Evolutionary conservation across 2,329 filamentous ascomycete genomes (phyloP).

Genomic region (Alternaria arborescens): DNA sequence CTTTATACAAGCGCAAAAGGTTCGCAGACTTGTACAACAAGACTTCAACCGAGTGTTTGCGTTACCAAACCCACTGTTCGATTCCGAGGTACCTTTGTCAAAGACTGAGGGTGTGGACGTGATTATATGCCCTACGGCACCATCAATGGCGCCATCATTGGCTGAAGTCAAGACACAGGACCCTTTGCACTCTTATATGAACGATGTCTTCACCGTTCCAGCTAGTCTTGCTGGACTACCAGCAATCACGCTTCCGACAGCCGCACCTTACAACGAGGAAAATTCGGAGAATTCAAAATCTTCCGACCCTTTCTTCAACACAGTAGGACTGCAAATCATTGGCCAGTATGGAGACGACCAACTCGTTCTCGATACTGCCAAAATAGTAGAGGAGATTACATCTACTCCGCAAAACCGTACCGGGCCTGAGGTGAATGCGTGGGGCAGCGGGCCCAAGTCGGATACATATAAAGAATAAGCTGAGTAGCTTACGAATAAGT

Average conservation of each 20-base stretch:
- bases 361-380: constrained; percentile 67
- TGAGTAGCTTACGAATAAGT: neutral
- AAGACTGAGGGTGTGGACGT: constrained; percentile 78
- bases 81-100: constrained; percentile 30
- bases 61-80: constrained; percentile 71
- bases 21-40: constrained; percentile 80
- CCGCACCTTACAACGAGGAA: constrained; percentile 41
- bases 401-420: constrained; percentile 8
- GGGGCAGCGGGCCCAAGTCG: constrained; percentile 15
- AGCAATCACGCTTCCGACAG: constrained; percentile 81
- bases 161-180: constrained; percentile 64
- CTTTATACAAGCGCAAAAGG: constrained; percentile 90
- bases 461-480: neutral
- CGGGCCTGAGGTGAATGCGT: constrained; percentile 22
- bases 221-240: constrained; percentile 92
- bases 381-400: constrained; percentile 32
- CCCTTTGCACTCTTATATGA: constrained; percentile 81
- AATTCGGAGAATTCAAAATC: constrained; percentile 37
- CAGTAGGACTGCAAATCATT: constrained; percentile 75
- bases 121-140: constrained; percentile 85
- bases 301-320: constrained; percentile 34
- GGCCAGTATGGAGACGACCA: constrained; percentile 83
- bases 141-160: constrained; percentile 74
- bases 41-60: constrained; percentile 87
- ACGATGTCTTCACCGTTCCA: constrained; percentile 95